These are phyloP conservation scores for Cupressus sempervirens DNA, from an alignment of 75 land plant species.

Conservation along the genomic window DNA sequence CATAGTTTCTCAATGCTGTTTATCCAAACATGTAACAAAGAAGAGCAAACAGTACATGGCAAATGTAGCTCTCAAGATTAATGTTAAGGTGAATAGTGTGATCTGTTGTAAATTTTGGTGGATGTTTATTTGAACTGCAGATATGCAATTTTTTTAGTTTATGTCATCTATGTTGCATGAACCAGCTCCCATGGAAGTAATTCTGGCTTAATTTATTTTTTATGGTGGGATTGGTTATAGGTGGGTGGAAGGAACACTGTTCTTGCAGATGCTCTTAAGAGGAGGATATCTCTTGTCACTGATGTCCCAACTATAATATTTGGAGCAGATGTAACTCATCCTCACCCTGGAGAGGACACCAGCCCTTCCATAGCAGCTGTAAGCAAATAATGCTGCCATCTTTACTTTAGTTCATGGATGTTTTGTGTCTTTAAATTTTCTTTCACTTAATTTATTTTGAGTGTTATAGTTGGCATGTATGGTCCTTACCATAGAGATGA, in stretches of 20 bases:
- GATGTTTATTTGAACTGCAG: not conserved
- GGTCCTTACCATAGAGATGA: not conserved
- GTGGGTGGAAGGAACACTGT: conserved; percentile 93
- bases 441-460: not conserved
- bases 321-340: conserved; percentile 98
- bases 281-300: conserved; percentile 81
- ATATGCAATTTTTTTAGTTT: not conserved
- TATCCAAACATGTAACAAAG: conserved; percentile 77
- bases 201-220: not conserved
- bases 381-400: conserved; percentile 14
- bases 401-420: not conserved
- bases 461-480: not conserved
- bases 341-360: conserved; percentile 93
- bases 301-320: conserved; percentile 87
- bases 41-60: conserved; percentile 88
- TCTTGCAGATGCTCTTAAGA: conserved; percentile 69
- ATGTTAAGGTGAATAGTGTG: conserved; percentile 65
- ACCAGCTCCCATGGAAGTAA: not conserved
- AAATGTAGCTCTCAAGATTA: conserved; percentile 89
- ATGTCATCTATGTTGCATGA: not conserved
- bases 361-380: conserved; percentile 97
- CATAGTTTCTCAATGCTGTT: conserved; percentile 86
- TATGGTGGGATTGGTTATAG: conserved; percentile 16
- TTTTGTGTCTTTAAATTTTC: not conserved
- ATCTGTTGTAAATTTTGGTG: not conserved